Conservation (phyloP, 306 rosid genomes). For the Ormosia emarginata region DNA sequence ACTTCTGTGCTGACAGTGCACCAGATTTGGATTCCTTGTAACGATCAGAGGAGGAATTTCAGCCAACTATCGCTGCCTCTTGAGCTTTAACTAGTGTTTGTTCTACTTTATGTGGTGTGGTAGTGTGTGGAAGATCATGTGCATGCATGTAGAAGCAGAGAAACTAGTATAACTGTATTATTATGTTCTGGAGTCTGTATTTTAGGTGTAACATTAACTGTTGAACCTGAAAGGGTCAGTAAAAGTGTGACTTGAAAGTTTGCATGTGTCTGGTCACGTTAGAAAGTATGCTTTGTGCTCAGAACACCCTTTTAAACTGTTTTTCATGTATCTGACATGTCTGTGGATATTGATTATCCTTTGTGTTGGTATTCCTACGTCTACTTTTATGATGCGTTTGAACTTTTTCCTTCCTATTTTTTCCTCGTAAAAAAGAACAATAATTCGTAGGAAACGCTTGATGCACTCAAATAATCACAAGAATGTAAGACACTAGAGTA, state of each 20-base stretch:
- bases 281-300: background rate
- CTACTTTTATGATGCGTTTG: background rate
- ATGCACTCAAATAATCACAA: background rate
- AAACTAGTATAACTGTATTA: background rate
- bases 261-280: background rate
- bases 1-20: slow-evolving; percentile 26
- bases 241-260: slow-evolving; percentile 14
- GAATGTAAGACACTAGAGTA: background rate
- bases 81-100: slow-evolving; percentile 6
- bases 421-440: background rate
- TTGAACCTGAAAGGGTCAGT: background rate
- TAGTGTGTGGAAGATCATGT: background rate
- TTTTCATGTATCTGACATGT: background rate
- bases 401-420: background rate
- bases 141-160: slow-evolving; percentile 9
- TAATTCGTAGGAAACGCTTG: background rate
- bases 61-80: slow-evolving; percentile 36
- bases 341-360: slow-evolving; percentile 9
- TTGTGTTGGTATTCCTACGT: background rate
- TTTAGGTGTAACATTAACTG: slow-evolving; percentile 6
- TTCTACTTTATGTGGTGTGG: background rate
- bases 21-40: slow-evolving; percentile 31
- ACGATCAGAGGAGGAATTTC: slow-evolving; percentile 34
- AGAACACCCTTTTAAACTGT: background rate
- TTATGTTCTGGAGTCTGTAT: slow-evolving; percentile 3